These are phyloP conservation scores for Alternaria infectoria DNA, from an alignment of 2,329 filamentous ascomycete species.

Conservation along the genomic window DNA sequence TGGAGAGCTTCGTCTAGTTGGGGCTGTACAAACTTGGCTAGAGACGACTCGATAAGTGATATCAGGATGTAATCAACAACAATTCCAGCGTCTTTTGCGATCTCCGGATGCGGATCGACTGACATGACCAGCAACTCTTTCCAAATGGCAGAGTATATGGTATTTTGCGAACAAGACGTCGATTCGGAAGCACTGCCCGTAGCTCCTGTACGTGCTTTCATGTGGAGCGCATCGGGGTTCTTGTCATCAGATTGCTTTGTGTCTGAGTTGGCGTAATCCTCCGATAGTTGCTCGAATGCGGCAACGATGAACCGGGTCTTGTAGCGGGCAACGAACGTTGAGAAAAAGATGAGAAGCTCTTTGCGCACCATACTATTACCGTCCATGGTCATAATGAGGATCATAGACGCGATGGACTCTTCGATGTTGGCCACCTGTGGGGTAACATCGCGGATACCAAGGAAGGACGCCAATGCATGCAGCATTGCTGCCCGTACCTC, in stretches of 20 bases:
- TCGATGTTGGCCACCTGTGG: slow-evolving; percentile 90
- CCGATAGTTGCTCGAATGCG: slow-evolving; percentile 86
- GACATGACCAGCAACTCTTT: slow-evolving; percentile 89
- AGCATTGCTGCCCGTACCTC: slow-evolving; percentile 94
- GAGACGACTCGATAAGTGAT: slow-evolving; percentile 75
- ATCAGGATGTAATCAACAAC: slow-evolving; percentile 87
- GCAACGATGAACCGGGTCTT: slow-evolving; percentile 91
- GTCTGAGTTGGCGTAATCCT: slow-evolving; percentile 65
- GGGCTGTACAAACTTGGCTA: slow-evolving; percentile 72
- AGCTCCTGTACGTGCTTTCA: slow-evolving; percentile 33
- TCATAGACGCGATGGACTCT: slow-evolving; percentile 85
- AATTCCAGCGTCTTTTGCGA: slow-evolving; percentile 82
- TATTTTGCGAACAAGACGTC: slow-evolving; percentile 71
- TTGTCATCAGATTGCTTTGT: slow-evolving; percentile 28
- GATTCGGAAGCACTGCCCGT: slow-evolving; percentile 13
- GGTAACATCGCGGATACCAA: slow-evolving; percentile 91
- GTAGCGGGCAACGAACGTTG: slow-evolving; percentile 87
- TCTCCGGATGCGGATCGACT: slow-evolving; percentile 92
- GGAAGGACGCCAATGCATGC: slow-evolving; percentile 89
- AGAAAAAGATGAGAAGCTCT: slow-evolving; percentile 92
- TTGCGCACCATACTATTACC: slow-evolving; percentile 93
- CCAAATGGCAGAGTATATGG: slow-evolving; percentile 92
- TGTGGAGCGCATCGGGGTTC: slow-evolving; percentile 36
- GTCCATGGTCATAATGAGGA: slow-evolving; percentile 91
- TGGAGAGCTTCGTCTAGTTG: slow-evolving; percentile 74